Conservation (phyloP, 768 basidiomycete genomes). For the Trametes gibbosa region DNA sequence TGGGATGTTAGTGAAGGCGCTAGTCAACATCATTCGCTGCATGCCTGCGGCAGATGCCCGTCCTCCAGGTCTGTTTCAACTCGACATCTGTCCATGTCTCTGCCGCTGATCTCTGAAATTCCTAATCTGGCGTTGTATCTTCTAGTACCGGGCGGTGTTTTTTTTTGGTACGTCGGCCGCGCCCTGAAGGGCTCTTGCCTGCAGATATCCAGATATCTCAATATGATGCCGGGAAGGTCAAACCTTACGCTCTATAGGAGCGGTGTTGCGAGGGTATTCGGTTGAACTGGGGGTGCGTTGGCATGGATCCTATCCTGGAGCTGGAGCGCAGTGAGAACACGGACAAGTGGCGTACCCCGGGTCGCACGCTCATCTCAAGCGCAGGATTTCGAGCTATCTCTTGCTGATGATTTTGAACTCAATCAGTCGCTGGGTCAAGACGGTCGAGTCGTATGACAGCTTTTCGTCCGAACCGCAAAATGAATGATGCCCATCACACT, state of each 20-base stretch:
- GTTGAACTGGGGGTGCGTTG: neutral
- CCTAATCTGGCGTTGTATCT: neutral
- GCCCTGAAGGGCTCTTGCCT: no score
- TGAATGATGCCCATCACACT: constrained; percentile 2
- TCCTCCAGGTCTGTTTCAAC: neutral
- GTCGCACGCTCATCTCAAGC: neutral
- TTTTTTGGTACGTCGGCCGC: neutral
- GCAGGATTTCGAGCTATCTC: neutral
- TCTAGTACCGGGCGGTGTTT: neutral
- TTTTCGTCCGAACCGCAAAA: neutral
- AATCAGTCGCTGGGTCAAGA: neutral
- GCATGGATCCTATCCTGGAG: neutral
- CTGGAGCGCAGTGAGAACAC: neutral
- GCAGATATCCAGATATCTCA: no score
- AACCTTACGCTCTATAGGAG: no score
- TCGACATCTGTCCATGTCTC: neutral
- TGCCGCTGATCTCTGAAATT: constrained; percentile 5
- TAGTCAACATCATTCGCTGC: neutral
- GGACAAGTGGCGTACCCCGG: no score
- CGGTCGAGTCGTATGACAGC: neutral
- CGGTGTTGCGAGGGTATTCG: neutral
- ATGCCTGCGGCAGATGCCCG: constrained; percentile 2
- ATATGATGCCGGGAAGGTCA: no score
- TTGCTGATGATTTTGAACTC: neutral
- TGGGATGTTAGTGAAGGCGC: neutral